Percentiles rank a stretch among this genome's conserved stretches.
These are phyloP conservation scores for Stephanodiscus triporus DNA, from an alignment of 108 stramenopile species.

Conservation along the genomic window DNA sequence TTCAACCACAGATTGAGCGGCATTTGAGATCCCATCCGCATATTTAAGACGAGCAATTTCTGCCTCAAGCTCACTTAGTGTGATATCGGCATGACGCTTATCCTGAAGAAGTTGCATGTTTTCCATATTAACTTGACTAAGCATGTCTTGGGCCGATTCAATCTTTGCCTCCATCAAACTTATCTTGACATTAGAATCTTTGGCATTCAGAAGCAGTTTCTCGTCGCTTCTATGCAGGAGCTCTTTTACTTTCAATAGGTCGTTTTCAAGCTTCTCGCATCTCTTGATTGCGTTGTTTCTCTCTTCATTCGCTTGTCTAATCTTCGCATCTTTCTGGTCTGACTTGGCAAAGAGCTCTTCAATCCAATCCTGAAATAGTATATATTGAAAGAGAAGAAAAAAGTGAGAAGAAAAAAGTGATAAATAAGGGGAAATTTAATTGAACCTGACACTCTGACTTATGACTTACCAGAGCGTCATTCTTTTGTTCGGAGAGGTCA, in stretches of 20 bases:
- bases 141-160: constrained; percentile 9
- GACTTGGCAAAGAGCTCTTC: constrained; percentile 47
- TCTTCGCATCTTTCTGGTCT: constrained; percentile 32
- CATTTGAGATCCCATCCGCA: no score
- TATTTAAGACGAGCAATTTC: no score
- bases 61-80: constrained; percentile 1
- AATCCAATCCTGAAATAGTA: constrained; percentile 32
- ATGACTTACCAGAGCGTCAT: constrained; percentile 39
- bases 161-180: constrained; percentile 23
- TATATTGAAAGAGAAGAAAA: neutral
- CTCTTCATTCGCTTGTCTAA: constrained; percentile 15
- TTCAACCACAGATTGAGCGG: neutral
- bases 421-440: neutral
- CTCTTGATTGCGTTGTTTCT: constrained; percentile 11
- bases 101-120: constrained; percentile 11
- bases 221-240: constrained; percentile 13
- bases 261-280: constrained; percentile 11
- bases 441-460: neutral
- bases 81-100: constrained; percentile 5
- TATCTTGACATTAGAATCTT: constrained; percentile 21
- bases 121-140: constrained; percentile 10
- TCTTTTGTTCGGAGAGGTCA: constrained; percentile 43
- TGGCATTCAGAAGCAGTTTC: neutral
- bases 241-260: constrained; percentile 12
- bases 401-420: neutral